A percentile compares a stretch with the other conserved stretches of the same genome.
Conservation (phyloP, 2,329 filamentous ascomycete genomes). For the Trichoderma atrobrunneum region DNA sequence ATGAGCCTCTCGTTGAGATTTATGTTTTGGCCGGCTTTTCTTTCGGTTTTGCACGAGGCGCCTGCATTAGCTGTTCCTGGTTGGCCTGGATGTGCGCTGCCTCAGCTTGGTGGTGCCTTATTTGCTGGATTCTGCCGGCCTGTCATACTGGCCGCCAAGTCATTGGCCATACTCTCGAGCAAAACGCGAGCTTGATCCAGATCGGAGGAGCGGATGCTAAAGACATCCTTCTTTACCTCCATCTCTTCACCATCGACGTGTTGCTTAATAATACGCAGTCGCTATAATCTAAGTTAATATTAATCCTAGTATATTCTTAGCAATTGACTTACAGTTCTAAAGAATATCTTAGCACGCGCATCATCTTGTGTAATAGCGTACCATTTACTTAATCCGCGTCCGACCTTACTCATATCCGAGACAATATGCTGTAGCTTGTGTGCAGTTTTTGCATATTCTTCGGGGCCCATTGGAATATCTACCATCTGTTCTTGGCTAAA, state of each 20-base stretch:
- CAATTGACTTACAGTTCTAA: slow-evolving; percentile 46
- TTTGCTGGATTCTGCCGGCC: too few relatives aligned
- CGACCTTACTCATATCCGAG: slow-evolving; percentile 44
- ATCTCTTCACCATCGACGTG: slow-evolving; percentile 50
- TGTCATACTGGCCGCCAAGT: slow-evolving; percentile 29
- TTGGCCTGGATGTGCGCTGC: too few relatives aligned
- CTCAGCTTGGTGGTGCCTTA: too few relatives aligned
- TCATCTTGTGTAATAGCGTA: slow-evolving; percentile 50
- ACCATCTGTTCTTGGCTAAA: slow-evolving; percentile 40
- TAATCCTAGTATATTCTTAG: too few relatives aligned
- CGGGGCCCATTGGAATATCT: slow-evolving; percentile 45
- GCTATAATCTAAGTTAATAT: slow-evolving; percentile 43
- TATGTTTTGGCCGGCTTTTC: too few relatives aligned
- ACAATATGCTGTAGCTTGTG: slow-evolving; percentile 42
- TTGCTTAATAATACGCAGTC: slow-evolving; percentile 51
- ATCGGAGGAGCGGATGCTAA: slow-evolving; percentile 52
- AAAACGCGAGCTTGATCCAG: slow-evolving; percentile 48
- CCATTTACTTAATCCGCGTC: slow-evolving; percentile 47
- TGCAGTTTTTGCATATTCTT: slow-evolving; percentile 45
- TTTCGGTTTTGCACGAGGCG: too few relatives aligned
- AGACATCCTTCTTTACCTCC: slow-evolving; percentile 44
- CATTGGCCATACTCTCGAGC: slow-evolving; percentile 52
- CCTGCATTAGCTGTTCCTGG: too few relatives aligned
- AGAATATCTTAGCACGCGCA: slow-evolving; percentile 49
- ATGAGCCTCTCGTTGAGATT: too few relatives aligned